phyloP scores from a whole-genome alignment of 345 rosid species.

The Brassica napus region Da-Ae NC_063440.1:15080501-15081000 shows the following conservation, averaged over 20 bases:
- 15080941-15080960: no score
- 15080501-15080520: conserved; percentile 32
- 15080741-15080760: no score
- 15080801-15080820: no score
- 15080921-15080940: no score
- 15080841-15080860: not conserved
- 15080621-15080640: conserved; percentile 85
- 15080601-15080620: conserved; percentile 77
- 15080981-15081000: no score
- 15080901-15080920: no score
- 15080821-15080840: not conserved
- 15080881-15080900: no score
- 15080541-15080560: conserved; percentile 17
- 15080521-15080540: conserved; percentile 24
- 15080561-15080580: conserved; percentile 7
- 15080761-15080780: no score
- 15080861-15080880: no score
- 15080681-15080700: conserved; percentile 85
- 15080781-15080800: no score
- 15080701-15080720: conserved; percentile 44
- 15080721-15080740: conserved; percentile 12
- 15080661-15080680: conserved; percentile 77
- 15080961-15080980: no score
- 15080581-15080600: conserved; percentile 21
- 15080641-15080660: conserved; percentile 83